Conservation (phyloP, 352 stramenopile species). For the Pythium brachiatum region DNA sequence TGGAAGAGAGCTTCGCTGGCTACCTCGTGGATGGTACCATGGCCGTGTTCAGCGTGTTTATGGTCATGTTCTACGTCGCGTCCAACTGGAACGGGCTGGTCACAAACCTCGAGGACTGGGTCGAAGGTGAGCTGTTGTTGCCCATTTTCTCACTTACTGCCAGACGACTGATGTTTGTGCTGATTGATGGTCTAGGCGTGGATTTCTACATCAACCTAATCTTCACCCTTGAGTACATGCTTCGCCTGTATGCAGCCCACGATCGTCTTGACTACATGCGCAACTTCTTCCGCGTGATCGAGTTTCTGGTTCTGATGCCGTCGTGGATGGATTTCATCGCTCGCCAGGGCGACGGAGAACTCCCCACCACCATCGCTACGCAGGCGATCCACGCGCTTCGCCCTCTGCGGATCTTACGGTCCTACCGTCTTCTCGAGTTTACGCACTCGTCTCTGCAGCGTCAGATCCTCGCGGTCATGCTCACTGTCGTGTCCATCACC, state of each 20-base stretch:
- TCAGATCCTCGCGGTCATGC: slow-evolving; percentile 52
- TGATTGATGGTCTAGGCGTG: slow-evolving; percentile 29
- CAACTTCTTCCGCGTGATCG: slow-evolving; percentile 47
- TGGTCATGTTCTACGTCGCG: slow-evolving; percentile 63
- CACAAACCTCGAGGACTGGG: slow-evolving; percentile 29
- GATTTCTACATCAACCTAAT: slow-evolving; percentile 62
- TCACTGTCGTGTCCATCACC: slow-evolving; percentile 72
- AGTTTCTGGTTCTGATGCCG: slow-evolving; percentile 60
- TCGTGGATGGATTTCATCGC: slow-evolving; percentile 42
- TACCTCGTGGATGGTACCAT: slow-evolving; percentile 40
- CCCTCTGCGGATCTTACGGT: slow-evolving; percentile 60
- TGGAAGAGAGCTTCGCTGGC: slow-evolving; percentile 59
- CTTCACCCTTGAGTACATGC: slow-evolving; percentile 66
- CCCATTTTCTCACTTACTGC: background rate
- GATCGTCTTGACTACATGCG: slow-evolving; percentile 60
- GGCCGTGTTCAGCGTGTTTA: slow-evolving; percentile 55
- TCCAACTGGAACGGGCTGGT: slow-evolving; percentile 56
- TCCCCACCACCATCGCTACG: slow-evolving; percentile 11
- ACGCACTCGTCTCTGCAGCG: slow-evolving; percentile 70
- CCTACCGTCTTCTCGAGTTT: slow-evolving; percentile 74
- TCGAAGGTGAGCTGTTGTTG: slow-evolving; percentile 37
- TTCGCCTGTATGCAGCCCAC: slow-evolving; percentile 60
- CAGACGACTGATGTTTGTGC: no score
- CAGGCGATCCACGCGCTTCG: slow-evolving; percentile 41
- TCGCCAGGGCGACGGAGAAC: background rate